Conservation (phyloP, 495 filamentous ascomycete species). For the Hypoxylon trugodes region DNA sequence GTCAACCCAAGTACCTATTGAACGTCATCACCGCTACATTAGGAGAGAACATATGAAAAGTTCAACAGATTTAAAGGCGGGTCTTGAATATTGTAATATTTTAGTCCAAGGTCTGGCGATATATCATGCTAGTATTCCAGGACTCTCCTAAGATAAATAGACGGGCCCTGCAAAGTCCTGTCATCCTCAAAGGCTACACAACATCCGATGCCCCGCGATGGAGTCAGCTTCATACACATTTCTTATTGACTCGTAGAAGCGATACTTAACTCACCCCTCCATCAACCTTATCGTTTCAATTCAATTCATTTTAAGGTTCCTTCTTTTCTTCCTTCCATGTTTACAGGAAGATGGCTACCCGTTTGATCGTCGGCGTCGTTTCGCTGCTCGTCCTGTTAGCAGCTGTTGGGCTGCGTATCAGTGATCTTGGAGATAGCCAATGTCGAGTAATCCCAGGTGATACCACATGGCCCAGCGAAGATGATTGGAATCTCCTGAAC, state of each 20-base stretch:
- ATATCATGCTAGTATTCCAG: too few species aligned
- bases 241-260: too few species aligned
- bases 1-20: background rate
- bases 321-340: too few species aligned
- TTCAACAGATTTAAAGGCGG: background rate
- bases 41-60: background rate
- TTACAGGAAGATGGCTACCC: background rate
- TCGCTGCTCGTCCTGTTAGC: background rate
- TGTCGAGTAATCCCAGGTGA: slow-evolving; percentile 56
- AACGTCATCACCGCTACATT: background rate
- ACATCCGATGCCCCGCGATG: too few species aligned
- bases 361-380: background rate
- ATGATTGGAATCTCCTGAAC: slow-evolving; percentile 52
- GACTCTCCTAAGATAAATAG: too few species aligned
- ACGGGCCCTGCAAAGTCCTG: too few species aligned
- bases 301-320: too few species aligned
- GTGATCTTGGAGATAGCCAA: background rate
- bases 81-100: too few species aligned
- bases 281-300: background rate
- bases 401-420: background rate
- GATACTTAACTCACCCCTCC: background rate
- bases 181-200: background rate
- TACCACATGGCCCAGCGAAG: slow-evolving; percentile 53
- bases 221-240: too few species aligned
- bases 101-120: background rate